Evolutionary conservation across 306 rosid species (phyloP).

Genomic region (Lathyrus oleraceus): DNA sequence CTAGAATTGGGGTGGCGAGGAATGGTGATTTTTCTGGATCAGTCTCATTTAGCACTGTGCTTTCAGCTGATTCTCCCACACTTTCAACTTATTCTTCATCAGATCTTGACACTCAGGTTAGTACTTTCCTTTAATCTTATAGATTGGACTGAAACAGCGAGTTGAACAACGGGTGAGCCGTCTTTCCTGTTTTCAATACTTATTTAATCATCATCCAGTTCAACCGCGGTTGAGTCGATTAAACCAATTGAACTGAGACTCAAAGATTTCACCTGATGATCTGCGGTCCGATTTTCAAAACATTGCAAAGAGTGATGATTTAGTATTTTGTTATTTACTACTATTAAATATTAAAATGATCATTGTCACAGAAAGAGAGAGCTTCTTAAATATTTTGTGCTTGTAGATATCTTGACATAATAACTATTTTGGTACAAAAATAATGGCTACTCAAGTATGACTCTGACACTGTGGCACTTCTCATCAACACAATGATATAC

Average conservation of each 20-base stretch:
- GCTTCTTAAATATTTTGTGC: neutral
- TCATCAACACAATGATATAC: slow-evolving; percentile 1
- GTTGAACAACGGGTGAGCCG: neutral
- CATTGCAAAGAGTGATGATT: neutral
- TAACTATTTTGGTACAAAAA: neutral
- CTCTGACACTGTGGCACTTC: slow-evolving; percentile 29
- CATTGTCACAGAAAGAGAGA: neutral
- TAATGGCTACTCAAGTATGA: slow-evolving; percentile 33
- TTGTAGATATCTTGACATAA: neutral
- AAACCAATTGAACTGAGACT: neutral
- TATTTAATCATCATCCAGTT: neutral
- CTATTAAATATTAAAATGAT: neutral
- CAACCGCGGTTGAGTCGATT: neutral
- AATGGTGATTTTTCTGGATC: slow-evolving; percentile 59
- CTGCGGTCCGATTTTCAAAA: neutral
- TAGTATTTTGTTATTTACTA: neutral
- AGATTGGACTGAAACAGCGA: neutral
- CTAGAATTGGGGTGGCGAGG: slow-evolving; percentile 60
- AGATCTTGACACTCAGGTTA: slow-evolving; percentile 70
- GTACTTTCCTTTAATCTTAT: slow-evolving; percentile 12
- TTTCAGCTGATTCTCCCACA: slow-evolving; percentile 52
- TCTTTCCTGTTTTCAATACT: too few species aligned
- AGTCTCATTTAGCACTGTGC: slow-evolving; percentile 70
- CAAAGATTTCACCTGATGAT: neutral
- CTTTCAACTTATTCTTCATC: slow-evolving; percentile 55